A percentile compares a stretch with the other conserved stretches of the same genome.
phyloP scores from a whole-genome alignment of 805 yeast species.

The Yamadazyma tumulicola region DNA sequence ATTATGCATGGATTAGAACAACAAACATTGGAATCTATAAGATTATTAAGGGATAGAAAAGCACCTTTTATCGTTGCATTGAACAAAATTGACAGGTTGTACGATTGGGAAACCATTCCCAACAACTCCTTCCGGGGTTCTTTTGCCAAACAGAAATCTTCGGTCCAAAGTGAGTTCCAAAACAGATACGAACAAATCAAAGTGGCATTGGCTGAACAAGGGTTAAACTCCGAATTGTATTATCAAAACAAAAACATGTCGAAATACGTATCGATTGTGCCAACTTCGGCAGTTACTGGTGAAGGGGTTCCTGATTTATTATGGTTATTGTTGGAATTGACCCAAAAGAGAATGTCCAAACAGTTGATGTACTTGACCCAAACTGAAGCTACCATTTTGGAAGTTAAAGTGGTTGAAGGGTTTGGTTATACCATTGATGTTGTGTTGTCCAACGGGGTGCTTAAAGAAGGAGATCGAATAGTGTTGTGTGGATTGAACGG shows the following conservation, averaged over 20 bases:
- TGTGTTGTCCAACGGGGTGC: slow-evolving; percentile 91
- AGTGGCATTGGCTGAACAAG: slow-evolving; percentile 94
- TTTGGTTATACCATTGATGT: slow-evolving; percentile 98
- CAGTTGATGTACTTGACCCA: slow-evolving; percentile 93
- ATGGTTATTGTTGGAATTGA: slow-evolving; percentile 90
- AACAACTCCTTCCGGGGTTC: slow-evolving; percentile 97
- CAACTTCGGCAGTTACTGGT: slow-evolving; percentile 98
- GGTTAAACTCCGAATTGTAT: slow-evolving; percentile 94
- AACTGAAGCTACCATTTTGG: slow-evolving; percentile 93
- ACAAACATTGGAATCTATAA: slow-evolving; percentile 93
- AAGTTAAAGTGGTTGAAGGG: slow-evolving; percentile 98
- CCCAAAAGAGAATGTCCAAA: slow-evolving; percentile 98
- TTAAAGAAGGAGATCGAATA: slow-evolving; percentile 91
- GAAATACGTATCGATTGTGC: slow-evolving; percentile 92
- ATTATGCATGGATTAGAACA: slow-evolving; percentile 99
- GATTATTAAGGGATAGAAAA: slow-evolving; percentile 89
- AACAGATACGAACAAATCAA: slow-evolving; percentile 82
- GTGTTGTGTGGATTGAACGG: slow-evolving; percentile 98
- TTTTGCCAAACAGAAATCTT: slow-evolving; percentile 69
- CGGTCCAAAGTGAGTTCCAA: slow-evolving; percentile 91
- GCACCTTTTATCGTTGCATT: slow-evolving; percentile 97
- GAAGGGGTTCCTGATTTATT: slow-evolving; percentile 99
- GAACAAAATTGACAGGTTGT: slow-evolving; percentile 95
- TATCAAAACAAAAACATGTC: slow-evolving; percentile 93
- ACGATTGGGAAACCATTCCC: slow-evolving; percentile 89